A percentile compares a stretch with the other conserved stretches of the same genome.
Evolutionary conservation across 1,284 basidiomycete genomes (phyloP).

Genomic region (Ceratobasidium papillatum): DNA sequence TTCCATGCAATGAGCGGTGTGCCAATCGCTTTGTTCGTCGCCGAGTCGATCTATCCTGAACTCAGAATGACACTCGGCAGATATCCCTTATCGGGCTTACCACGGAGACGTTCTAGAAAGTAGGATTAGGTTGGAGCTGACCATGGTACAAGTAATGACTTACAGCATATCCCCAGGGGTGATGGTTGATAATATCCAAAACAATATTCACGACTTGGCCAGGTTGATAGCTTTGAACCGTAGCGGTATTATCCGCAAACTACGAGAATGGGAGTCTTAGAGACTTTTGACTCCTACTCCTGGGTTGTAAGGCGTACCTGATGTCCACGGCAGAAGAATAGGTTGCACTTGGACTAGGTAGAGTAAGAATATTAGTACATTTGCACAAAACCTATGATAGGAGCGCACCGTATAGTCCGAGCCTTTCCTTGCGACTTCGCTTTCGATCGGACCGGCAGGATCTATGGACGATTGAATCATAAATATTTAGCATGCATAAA

Average conservation of each 20-base stretch:
- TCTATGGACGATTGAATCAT: not conserved
- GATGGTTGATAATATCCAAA: constrained; percentile 32
- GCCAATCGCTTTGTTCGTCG: constrained; percentile 13
- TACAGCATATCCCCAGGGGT: constrained; percentile 30
- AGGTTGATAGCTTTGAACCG: constrained; percentile 3
- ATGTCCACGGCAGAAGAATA: constrained; percentile 25
- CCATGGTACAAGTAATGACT: not conserved
- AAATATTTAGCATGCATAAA: not conserved
- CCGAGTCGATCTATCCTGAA: constrained; percentile 10
- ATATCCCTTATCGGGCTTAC: not conserved
- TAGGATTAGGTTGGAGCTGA: not conserved
- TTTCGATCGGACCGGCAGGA: constrained; percentile 15
- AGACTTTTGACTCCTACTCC: not conserved
- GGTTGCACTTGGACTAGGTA: constrained; percentile 14
- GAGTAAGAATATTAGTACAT: not conserved
- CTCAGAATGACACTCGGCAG: not conserved
- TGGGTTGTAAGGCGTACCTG: not conserved
- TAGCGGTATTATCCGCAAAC: constrained; percentile 16
- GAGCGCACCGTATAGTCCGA: constrained; percentile 10
- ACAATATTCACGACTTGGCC: constrained; percentile 36
- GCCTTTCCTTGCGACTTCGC: constrained; percentile 4
- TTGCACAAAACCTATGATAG: too few species aligned
- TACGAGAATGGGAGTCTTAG: not conserved
- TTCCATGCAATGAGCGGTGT: constrained; percentile 28
- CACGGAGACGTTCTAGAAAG: constrained; percentile 22